Conservation (phyloP, 1,139 yeast genomes). For the Williopsis jadinii region DNA sequence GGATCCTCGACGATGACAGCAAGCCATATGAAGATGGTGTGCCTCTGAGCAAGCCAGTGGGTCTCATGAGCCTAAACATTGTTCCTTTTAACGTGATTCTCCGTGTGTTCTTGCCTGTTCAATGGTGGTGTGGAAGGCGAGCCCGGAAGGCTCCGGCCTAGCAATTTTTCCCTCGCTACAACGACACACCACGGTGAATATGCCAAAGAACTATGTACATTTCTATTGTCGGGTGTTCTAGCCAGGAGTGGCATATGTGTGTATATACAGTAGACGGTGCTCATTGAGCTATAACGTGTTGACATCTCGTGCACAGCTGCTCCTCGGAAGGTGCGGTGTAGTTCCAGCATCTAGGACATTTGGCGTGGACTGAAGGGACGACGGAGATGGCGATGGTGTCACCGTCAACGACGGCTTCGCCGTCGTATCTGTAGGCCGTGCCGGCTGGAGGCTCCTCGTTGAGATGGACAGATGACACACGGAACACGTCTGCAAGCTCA, state of each 20-base stretch:
- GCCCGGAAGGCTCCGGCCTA: too few species aligned
- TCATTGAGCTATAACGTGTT: constrained; percentile 27
- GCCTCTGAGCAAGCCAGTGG: too few species aligned
- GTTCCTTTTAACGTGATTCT: background rate
- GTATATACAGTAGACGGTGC: background rate
- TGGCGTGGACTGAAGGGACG: constrained; percentile 38
- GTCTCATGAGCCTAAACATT: background rate
- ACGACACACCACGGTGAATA: too few species aligned
- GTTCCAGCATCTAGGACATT: constrained; percentile 97
- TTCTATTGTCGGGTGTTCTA: background rate
- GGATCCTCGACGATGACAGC: too few species aligned
- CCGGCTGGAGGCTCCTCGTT: constrained; percentile 22
- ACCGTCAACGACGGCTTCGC: constrained; percentile 26
- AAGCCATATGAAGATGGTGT: background rate
- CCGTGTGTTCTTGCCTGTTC: too few species aligned
- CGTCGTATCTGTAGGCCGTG: constrained; percentile 24
- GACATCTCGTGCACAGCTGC: constrained; percentile 63
- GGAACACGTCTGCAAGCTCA: constrained; percentile 48
- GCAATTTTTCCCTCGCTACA: too few species aligned
- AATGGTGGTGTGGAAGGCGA: too few species aligned
- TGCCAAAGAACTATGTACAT: too few species aligned
- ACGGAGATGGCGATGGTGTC: constrained; percentile 31
- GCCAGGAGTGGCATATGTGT: background rate
- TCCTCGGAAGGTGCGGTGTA: constrained; percentile 46
- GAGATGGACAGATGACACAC: constrained; percentile 52